A percentile compares a stretch with the other conserved stretches of the same genome.
phyloP scores from a whole-genome alignment of 1,284 basidiomycete genomes.

The Fomitopsis schrenkii region DNA sequence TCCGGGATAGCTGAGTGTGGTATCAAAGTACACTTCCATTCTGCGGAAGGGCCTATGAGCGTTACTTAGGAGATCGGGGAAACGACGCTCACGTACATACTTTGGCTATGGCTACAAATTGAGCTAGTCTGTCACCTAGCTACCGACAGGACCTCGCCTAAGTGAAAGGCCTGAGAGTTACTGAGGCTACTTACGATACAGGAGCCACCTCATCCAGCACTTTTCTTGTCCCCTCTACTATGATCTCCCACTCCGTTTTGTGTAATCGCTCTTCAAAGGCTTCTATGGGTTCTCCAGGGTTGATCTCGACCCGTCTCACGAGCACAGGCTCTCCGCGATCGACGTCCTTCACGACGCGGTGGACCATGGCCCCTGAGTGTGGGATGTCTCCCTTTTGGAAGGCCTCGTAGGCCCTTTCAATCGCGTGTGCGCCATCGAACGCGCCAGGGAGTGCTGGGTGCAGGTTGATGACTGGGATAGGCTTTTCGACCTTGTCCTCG shows the following conservation, averaged over 20 bases:
- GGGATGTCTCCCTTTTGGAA: conserved; percentile 79
- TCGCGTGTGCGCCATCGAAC: conserved; percentile 92
- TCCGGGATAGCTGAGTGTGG: background rate
- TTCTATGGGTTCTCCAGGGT: conserved; percentile 70
- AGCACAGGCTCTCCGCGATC: conserved; percentile 89
- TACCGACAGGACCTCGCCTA: background rate
- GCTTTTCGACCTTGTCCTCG: conserved; percentile 28
- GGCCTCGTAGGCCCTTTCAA: conserved; percentile 86
- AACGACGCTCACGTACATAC: background rate
- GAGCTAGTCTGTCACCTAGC: background rate
- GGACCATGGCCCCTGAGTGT: conserved; percentile 89
- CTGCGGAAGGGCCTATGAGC: background rate
- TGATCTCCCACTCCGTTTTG: conserved; percentile 83
- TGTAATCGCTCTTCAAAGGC: conserved; percentile 82
- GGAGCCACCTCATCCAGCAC: conserved; percentile 48
- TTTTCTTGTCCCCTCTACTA: conserved; percentile 79
- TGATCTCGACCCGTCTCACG: conserved; percentile 75
- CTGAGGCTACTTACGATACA: background rate
- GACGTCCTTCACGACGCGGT: conserved; percentile 90
- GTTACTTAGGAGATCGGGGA: background rate
- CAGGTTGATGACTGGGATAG: conserved; percentile 91
- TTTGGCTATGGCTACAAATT: background rate
- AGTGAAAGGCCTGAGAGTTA: background rate
- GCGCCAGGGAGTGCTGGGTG: conserved; percentile 94
- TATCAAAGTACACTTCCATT: background rate